These are phyloP conservation scores for Massarina eburnea DNA, from an alignment of 2,329 filamentous ascomycete species.

Conservation along the genomic window DNA sequence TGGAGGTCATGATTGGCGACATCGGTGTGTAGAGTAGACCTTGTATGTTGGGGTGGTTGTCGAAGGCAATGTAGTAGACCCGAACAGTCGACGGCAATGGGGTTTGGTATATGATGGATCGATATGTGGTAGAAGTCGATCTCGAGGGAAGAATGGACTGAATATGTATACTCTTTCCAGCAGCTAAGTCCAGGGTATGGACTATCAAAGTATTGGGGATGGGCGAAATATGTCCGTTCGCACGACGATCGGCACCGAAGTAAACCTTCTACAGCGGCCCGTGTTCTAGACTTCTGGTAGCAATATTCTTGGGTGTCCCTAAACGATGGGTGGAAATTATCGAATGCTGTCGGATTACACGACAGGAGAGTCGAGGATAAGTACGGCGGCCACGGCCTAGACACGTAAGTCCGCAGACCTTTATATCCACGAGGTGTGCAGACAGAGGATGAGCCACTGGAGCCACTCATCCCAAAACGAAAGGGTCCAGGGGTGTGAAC, in stretches of 20 bases:
- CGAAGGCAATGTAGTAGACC: background rate
- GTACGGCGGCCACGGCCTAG: background rate
- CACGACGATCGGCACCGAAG: background rate
- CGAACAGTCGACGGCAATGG: background rate
- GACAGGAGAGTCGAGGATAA: background rate
- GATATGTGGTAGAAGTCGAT: background rate
- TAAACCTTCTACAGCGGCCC: background rate
- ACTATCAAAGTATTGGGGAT: background rate
- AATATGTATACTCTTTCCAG: constrained; percentile 3
- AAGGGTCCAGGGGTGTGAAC: no score
- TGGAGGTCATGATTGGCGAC: constrained; percentile 32
- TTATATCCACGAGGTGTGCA: no score
- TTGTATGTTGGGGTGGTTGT: background rate
- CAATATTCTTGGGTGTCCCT: constrained; percentile 5
- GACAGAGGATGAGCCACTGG: no score
- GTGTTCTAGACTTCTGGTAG: constrained; percentile 12
- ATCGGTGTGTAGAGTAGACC: background rate
- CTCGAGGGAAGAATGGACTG: background rate
- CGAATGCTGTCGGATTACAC: constrained; percentile 3
- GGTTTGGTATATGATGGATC: constrained; percentile 1
- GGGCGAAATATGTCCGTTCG: background rate
- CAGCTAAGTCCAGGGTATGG: constrained; percentile 9
- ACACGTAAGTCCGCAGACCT: constrained; percentile 19
- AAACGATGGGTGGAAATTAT: no score
- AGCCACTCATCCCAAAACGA: no score